phyloP scores from a whole-genome alignment of 2,329 filamentous ascomycete genomes.

The Colletotrichum graminicola region DNA sequence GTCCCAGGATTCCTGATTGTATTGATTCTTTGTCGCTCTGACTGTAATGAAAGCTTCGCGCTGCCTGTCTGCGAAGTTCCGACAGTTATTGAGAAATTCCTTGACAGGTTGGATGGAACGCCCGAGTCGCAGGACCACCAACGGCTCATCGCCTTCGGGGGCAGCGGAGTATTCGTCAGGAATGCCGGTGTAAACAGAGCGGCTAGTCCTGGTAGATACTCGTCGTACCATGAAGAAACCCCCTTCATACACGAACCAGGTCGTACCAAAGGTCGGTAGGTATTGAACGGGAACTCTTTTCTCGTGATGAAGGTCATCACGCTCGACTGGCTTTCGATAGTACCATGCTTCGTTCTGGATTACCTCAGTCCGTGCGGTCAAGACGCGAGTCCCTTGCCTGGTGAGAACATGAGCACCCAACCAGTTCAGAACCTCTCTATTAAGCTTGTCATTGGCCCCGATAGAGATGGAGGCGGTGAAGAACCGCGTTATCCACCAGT shows the following conservation, averaged over 20 bases:
- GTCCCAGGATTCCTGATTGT: conserved; percentile 50
- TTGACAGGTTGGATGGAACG: conserved; percentile 51
- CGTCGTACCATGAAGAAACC: conserved; percentile 54
- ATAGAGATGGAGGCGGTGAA: conserved; percentile 55
- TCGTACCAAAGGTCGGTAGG: conserved; percentile 53
- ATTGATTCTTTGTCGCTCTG: conserved; percentile 47
- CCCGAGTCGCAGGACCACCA: conserved; percentile 55
- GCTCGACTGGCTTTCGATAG: conserved; percentile 46
- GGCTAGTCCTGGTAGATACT: conserved; percentile 43
- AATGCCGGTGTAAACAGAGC: conserved; percentile 35
- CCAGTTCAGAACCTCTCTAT: conserved; percentile 55
- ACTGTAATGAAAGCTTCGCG: conserved; percentile 53
- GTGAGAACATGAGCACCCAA: conserved; percentile 52
- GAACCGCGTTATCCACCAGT: conserved; percentile 53
- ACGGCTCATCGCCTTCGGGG: conserved; percentile 53
- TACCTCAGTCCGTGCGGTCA: conserved; percentile 52
- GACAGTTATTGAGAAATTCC: conserved; percentile 48
- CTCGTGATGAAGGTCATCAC: conserved; percentile 50
- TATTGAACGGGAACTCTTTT: conserved; percentile 53
- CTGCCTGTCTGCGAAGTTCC: conserved; percentile 51
- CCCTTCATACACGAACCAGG: conserved; percentile 52
- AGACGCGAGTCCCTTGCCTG: conserved; percentile 48
- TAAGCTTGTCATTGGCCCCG: conserved; percentile 52
- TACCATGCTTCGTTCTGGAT: conserved; percentile 50
- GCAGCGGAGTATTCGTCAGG: conserved; percentile 52